phyloP scores from a whole-genome alignment of 768 basidiomycete genomes.

The Mycena latifolia region DNA sequence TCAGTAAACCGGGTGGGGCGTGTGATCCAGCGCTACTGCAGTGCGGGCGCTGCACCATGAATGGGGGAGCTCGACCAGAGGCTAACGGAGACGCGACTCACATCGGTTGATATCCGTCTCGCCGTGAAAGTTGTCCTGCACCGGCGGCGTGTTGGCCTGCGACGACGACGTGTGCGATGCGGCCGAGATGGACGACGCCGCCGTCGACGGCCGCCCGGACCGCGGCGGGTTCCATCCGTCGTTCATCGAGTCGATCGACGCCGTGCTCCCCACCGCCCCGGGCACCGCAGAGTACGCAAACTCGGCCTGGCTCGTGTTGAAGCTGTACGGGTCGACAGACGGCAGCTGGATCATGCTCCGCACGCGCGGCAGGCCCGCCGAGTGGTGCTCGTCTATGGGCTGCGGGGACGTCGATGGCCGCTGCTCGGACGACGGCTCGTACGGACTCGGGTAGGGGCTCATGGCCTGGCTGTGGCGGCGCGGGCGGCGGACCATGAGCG shows the following conservation, averaged over 20 bases:
- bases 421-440: slow-evolving; percentile 71
- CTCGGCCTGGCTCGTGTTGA: slow-evolving; percentile 77
- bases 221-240: slow-evolving; percentile 60
- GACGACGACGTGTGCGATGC: slow-evolving; percentile 83
- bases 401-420: slow-evolving; percentile 81
- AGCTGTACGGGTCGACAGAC: slow-evolving; percentile 75
- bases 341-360: slow-evolving; percentile 89
- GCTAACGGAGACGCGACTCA: slow-evolving; percentile 60
- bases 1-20: slow-evolving; percentile 55
- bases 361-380: slow-evolving; percentile 72
- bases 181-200: slow-evolving; percentile 81
- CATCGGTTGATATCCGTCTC: slow-evolving; percentile 88
- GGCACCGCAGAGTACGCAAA: slow-evolving; percentile 84
- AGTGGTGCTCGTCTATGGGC: slow-evolving; percentile 67
- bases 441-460: slow-evolving; percentile 89
- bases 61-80: slow-evolving; percentile 22
- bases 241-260: slow-evolving; percentile 59
- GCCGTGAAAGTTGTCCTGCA: slow-evolving; percentile 73
- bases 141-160: slow-evolving; percentile 86
- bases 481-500: slow-evolving; percentile 65
- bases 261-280: slow-evolving; percentile 55
- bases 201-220: slow-evolving; percentile 78
- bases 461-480: slow-evolving; percentile 89
- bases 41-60: slow-evolving; percentile 20
- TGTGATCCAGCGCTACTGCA: slow-evolving; percentile 39